Evolutionary conservation across 2,329 filamentous ascomycete genomes (phyloP).

Genomic region (Verticillium isaacii): DNA sequence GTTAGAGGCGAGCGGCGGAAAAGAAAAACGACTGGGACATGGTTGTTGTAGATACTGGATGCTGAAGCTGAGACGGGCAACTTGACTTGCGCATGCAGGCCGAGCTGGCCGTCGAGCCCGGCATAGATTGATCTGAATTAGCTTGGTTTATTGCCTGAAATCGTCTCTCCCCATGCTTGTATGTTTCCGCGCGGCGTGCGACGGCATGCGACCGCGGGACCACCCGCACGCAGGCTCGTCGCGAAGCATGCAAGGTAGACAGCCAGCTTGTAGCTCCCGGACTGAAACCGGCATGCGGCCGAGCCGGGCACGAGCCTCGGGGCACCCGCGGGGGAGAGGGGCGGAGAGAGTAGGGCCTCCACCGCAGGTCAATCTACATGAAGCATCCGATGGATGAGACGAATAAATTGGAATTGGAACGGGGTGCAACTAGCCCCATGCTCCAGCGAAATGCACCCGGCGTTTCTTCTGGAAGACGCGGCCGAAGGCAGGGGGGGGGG

Average conservation of each 20-base stretch:
- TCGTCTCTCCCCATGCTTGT: neutral
- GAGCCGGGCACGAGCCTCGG: neutral
- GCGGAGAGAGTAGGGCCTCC: slow-evolving; percentile 2
- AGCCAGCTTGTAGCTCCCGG: neutral
- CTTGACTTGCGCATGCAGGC: neutral
- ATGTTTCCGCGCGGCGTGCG: neutral
- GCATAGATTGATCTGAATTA: neutral
- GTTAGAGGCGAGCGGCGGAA: neutral
- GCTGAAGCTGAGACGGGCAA: neutral
- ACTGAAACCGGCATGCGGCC: slow-evolving; percentile 7
- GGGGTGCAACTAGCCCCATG: slow-evolving; percentile 7
- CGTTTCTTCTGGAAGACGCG: neutral
- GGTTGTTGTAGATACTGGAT: neutral
- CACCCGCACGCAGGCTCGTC: neutral
- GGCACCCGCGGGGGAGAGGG: neutral
- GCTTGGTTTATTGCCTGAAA: neutral
- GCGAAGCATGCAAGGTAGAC: neutral
- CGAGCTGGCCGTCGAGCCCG: neutral
- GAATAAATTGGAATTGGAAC: slow-evolving; percentile 5
- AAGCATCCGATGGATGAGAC: slow-evolving; percentile 12
- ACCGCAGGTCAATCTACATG: slow-evolving; percentile 10
- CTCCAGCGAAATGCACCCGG: slow-evolving; percentile 1
- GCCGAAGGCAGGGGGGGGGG: neutral
- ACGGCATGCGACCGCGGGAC: neutral
- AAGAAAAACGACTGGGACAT: neutral